These are phyloP conservation scores for Colletotrichum higginsianum DNA, from an alignment of 2,329 filamentous ascomycete species.

Conservation along the genomic window DNA sequence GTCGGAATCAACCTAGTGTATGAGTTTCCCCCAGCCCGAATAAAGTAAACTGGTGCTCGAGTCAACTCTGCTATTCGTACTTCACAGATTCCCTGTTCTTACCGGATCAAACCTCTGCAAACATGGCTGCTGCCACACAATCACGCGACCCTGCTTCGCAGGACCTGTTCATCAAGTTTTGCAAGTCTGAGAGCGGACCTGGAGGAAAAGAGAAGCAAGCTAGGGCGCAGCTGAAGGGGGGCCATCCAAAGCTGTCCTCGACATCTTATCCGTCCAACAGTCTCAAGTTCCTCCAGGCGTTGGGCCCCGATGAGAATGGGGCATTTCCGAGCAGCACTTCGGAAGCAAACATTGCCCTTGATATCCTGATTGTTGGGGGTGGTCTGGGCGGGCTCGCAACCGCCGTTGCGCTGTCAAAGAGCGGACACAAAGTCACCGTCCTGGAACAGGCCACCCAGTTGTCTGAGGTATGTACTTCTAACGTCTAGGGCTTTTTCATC, in stretches of 20 bases:
- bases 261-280: slow-evolving; percentile 39
- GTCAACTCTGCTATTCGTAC: too few species aligned
- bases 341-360: not conserved
- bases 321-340: not conserved
- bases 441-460: slow-evolving; percentile 38
- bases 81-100: not conserved
- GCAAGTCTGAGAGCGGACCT: not conserved
- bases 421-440: slow-evolving; percentile 40
- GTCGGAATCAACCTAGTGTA: not conserved
- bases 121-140: not conserved
- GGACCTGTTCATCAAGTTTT: not conserved
- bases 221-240: not conserved
- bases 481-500: rapidly evolving
- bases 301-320: not conserved
- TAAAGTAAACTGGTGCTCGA: not conserved
- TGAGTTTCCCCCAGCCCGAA: not conserved
- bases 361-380: slow-evolving; percentile 41
- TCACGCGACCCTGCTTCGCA: not conserved
- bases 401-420: slow-evolving; percentile 35
- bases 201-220: not conserved
- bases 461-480: slow-evolving; percentile 10
- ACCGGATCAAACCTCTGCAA: not conserved
- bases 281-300: slow-evolving; percentile 29
- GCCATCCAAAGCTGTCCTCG: not conserved
- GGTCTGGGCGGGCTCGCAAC: slow-evolving; percentile 41